phyloP scores from a whole-genome alignment of 106 monocot genomes.

The Triglochin maritima region DNA sequence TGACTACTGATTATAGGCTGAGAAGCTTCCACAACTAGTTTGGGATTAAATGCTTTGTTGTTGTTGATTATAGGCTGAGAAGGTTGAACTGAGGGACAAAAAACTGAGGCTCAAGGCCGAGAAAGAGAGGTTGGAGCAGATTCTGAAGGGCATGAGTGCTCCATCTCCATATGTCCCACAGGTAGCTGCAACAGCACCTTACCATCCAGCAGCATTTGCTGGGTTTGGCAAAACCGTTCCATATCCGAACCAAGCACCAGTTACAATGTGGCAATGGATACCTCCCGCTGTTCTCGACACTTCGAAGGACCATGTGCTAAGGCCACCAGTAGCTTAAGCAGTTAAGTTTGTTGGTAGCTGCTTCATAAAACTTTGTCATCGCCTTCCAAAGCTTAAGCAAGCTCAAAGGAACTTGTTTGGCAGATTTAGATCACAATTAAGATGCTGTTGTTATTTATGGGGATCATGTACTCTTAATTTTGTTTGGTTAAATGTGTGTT shows the following conservation, averaged over 20 bases:
- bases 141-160: slow-evolving; percentile 27
- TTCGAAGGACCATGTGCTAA: slow-evolving; percentile 57
- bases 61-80: slow-evolving; percentile 48
- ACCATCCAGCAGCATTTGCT: slow-evolving; percentile 11
- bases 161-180: slow-evolving; percentile 28
- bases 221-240: slow-evolving; percentile 25
- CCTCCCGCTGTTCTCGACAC: slow-evolving; percentile 56
- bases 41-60: no score
- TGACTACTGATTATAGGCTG: no score
- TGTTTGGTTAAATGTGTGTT: no score
- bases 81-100: slow-evolving; percentile 58
- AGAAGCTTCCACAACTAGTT: no score
- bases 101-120: slow-evolving; percentile 61
- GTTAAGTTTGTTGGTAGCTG: no score
- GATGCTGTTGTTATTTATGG: no score
- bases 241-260: slow-evolving; percentile 31
- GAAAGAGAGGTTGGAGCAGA: slow-evolving; percentile 53
- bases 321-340: slow-evolving; percentile 65
- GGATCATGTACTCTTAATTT: no score
- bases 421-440: no score
- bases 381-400: no score
- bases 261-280: slow-evolving; percentile 76
- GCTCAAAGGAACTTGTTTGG: no score
- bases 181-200: slow-evolving; percentile 13
- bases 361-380: no score